Evolutionary conservation across 129 eudicot species (phyloP).

Genomic region (Mikania micrantha): DNA sequence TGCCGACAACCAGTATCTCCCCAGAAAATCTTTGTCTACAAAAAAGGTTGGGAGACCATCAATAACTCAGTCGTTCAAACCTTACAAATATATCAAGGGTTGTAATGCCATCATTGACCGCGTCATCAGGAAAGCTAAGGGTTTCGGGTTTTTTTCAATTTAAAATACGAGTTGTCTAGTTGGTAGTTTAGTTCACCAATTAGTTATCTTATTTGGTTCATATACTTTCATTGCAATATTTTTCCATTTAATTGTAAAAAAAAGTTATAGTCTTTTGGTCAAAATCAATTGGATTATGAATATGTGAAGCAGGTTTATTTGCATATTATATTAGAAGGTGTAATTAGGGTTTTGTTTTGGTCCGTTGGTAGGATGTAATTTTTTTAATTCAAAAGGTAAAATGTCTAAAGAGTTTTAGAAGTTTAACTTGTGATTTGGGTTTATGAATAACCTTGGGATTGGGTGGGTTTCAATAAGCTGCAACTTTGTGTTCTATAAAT

Average conservation of each 20-base stretch:
- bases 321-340: neutral
- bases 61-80: slow-evolving; percentile 29
- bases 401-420: neutral
- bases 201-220: too few relatives aligned
- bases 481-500: neutral
- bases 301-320: neutral
- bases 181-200: too few relatives aligned
- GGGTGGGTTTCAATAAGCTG: neutral
- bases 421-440: too few relatives aligned
- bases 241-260: neutral
- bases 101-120: slow-evolving; percentile 42
- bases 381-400: neutral
- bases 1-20: slow-evolving; percentile 35
- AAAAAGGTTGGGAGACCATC: slow-evolving; percentile 62
- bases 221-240: neutral
- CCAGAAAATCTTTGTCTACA: slow-evolving; percentile 74
- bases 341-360: slow-evolving; percentile 17
- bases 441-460: neutral
- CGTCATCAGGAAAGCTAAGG: slow-evolving; percentile 63
- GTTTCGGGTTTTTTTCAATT: slow-evolving; percentile 62
- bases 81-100: slow-evolving; percentile 58
- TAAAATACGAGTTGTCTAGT: too few relatives aligned
- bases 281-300: neutral
- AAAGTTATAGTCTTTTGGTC: slow-evolving; percentile 13
- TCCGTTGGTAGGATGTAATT: neutral